These are phyloP conservation scores for Mycena kentingensis DNA, from an alignment of 768 basidiomycete species.

Conservation along the genomic window DNA sequence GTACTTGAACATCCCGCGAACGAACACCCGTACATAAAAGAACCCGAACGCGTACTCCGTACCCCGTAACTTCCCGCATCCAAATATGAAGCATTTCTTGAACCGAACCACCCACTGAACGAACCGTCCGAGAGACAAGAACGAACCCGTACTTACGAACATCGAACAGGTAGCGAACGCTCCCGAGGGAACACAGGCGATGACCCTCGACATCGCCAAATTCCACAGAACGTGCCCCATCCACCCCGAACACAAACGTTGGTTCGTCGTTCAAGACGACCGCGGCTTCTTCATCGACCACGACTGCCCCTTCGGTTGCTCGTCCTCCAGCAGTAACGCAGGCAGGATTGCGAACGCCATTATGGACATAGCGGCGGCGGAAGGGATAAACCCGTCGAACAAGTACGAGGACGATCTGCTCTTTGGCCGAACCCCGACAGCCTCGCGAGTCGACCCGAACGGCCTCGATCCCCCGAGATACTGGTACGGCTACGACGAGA, in stretches of 20 bases:
- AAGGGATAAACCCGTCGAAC: slow-evolving; percentile 20
- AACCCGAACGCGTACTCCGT: background rate
- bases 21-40: background rate
- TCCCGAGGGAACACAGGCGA: slow-evolving; percentile 27
- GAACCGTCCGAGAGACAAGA: no score
- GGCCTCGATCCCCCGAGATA: no score
- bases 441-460: no score
- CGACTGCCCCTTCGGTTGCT: slow-evolving; percentile 30
- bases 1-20: background rate
- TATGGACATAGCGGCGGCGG: slow-evolving; percentile 31
- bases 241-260: slow-evolving; percentile 33
- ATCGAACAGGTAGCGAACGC: slow-evolving; percentile 20
- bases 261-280: slow-evolving; percentile 31
- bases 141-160: no score
- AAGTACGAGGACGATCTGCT: slow-evolving; percentile 36
- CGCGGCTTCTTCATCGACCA: slow-evolving; percentile 35
- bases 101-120: background rate
- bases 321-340: slow-evolving; percentile 32
- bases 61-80: background rate
- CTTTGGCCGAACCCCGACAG: slow-evolving; percentile 21
- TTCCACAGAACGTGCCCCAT: slow-evolving; percentile 35
- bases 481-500: no score
- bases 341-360: slow-evolving; percentile 32
- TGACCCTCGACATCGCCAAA: no score
- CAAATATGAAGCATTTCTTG: background rate